Evolutionary conservation across 371 early-diverging fungal genomes (phyloP).

Genomic region (Basidiobolus meristosporus): DNA sequence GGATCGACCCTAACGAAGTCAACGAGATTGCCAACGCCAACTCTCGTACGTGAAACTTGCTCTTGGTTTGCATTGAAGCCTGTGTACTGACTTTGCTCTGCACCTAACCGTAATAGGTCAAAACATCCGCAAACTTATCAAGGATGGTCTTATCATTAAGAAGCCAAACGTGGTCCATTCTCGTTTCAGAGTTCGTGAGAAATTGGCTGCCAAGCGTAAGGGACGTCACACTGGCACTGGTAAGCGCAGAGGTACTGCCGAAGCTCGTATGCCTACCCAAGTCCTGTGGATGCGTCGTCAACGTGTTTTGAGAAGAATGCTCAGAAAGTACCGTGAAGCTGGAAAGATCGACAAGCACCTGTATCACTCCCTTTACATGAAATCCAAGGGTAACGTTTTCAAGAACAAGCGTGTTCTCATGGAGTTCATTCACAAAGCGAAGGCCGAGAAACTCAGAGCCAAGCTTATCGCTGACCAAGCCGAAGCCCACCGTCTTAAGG

Average conservation of each 20-base stretch:
- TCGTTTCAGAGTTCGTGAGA: constrained; percentile 90
- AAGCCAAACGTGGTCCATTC: constrained; percentile 90
- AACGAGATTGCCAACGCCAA: constrained; percentile 92
- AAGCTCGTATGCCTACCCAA: constrained; percentile 95
- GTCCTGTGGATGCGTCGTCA: constrained; percentile 99
- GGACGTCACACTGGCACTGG: constrained; percentile 99
- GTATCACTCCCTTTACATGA: constrained; percentile 95
- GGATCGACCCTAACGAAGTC: constrained; percentile 98
- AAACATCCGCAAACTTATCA: constrained; percentile 89
- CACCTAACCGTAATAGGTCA: constrained; percentile 46
- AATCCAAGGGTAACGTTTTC: constrained; percentile 99
- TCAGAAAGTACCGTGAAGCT: constrained; percentile 95
- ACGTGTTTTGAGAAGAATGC: constrained; percentile 93
- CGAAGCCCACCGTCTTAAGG: constrained; percentile 91
- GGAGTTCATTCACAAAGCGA: constrained; percentile 99
- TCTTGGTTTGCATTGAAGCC: too few relatives aligned
- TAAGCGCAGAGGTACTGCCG: constrained; percentile 97
- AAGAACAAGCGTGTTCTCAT: constrained; percentile 99
- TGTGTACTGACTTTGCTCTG: too few relatives aligned
- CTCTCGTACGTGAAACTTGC: constrained; percentile 65
- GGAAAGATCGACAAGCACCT: constrained; percentile 98
- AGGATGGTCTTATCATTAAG: constrained; percentile 92
- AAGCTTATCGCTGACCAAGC: constrained; percentile 95
- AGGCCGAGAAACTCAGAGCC: constrained; percentile 96
- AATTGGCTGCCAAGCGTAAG: constrained; percentile 86